Evolutionary conservation across 306 rosid genomes (phyloP).

Genomic region (Casuarina equisetifolia): DNA sequence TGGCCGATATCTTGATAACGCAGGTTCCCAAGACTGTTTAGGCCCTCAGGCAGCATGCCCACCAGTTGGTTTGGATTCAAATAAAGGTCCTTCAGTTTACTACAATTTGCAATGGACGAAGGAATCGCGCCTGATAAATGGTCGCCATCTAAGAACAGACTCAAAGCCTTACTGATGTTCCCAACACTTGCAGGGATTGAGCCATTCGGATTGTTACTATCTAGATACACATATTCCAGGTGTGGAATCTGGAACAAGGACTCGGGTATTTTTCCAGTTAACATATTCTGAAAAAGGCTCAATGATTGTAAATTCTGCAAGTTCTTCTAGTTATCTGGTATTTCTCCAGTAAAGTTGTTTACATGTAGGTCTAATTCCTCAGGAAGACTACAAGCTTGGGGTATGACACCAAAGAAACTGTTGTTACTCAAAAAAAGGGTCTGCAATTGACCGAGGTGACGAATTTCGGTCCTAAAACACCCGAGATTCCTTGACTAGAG

Average conservation of each 20-base stretch:
- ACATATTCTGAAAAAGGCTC: constrained; percentile 35
- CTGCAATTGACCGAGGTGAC: constrained; percentile 39
- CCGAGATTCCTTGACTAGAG: constrained; percentile 42
- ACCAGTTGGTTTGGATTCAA: constrained; percentile 41
- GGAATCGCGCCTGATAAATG: constrained; percentile 59
- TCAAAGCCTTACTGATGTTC: constrained; percentile 36
- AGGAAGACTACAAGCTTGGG: constrained; percentile 41
- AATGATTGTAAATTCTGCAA: constrained; percentile 32
- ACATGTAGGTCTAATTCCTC: constrained; percentile 38
- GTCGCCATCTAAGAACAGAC: constrained; percentile 38
- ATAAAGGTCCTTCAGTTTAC: constrained; percentile 35
- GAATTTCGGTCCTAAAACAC: constrained; percentile 57
- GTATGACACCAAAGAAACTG: constrained; percentile 46
- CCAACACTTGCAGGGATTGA: constrained; percentile 58
- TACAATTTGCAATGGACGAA: constrained; percentile 64
- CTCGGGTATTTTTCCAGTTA: constrained; percentile 51
- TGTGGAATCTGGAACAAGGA: constrained; percentile 45
- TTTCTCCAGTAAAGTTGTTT: constrained; percentile 45
- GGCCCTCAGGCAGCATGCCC: constrained; percentile 56
- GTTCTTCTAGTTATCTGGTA: constrained; percentile 45
- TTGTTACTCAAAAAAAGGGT: constrained; percentile 38
- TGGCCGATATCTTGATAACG: constrained; percentile 14
- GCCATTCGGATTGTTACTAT: constrained; percentile 45
- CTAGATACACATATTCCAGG: constrained; percentile 34
- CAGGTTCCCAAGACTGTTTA: constrained; percentile 49